A percentile compares a stretch with the other conserved stretches of the same genome.
phyloP scores from a whole-genome alignment of 208 protist species.

The Angomonas ambiguus region DNA sequence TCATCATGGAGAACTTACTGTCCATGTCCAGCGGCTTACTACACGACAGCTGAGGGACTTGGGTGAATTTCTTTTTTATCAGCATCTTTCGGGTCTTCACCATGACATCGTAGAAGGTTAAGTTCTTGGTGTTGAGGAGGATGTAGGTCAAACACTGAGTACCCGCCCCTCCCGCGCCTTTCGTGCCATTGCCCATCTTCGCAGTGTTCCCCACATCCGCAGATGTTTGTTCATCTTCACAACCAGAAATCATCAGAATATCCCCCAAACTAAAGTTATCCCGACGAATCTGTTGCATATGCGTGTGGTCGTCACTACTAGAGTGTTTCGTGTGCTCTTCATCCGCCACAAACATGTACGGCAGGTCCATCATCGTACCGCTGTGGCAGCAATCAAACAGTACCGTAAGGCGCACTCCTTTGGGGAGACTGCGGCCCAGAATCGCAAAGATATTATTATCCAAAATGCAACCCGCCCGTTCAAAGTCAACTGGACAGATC shows the following conservation, averaged over 20 bases:
- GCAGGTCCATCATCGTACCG: constrained; percentile 56
- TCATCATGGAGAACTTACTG: constrained; percentile 37
- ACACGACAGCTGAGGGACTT: constrained; percentile 69
- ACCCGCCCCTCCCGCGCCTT: constrained; percentile 62
- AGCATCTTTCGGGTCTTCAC: constrained; percentile 60
- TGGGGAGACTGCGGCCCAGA: constrained; percentile 40
- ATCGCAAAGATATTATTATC: constrained; percentile 71
- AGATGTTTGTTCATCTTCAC: constrained; percentile 53
- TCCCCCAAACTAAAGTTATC: constrained; percentile 76
- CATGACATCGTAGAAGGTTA: constrained; percentile 48
- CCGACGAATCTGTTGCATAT: constrained; percentile 54
- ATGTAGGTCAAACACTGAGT: constrained; percentile 61
- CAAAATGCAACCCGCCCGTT: constrained; percentile 39
- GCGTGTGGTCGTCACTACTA: constrained; percentile 43
- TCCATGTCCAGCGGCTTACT: constrained; percentile 64
- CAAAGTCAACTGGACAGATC: constrained; percentile 66
- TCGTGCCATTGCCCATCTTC: constrained; percentile 38
- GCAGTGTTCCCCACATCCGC: constrained; percentile 58
- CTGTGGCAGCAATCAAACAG: constrained; percentile 92
- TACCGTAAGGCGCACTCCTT: constrained; percentile 54
- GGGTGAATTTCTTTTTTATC: constrained; percentile 42
- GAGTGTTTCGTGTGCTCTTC: constrained; percentile 57
- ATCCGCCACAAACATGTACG: constrained; percentile 35
- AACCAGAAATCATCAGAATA: constrained; percentile 70
- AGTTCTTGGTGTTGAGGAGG: constrained; percentile 40